Evolutionary conservation across 164 flowering plant species (phyloP), one percentile per base, ranked within the genome.

Genomic region (Chimonanthus salicifolius): DNA sequence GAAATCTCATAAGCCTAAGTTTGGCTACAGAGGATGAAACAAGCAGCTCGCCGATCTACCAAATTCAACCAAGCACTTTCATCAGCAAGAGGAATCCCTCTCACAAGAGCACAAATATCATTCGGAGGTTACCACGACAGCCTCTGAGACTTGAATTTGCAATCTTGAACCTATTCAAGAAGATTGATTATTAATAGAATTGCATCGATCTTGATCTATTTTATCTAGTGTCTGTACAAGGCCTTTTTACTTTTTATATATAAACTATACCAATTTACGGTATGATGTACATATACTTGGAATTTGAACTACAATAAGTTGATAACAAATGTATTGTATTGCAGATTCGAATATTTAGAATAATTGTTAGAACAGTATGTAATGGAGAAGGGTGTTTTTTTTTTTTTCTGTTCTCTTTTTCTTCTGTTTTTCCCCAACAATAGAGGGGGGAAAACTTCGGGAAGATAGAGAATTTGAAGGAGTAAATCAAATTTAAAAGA

Each of bases 11-110:
- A 15, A 33, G 51, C 43, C 18, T 43, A 51, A 48, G 13, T 51
- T 16, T 51, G 58, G 62, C 33, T 49, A 80, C 87, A 88, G 92
- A 86, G 86, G 77, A 83, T 89, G 8, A 86, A 86, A 83, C 86
- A 84, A 74, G 84, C 80, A 76, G 89, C 86, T 47, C 83, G 75
- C 4, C 89, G 77, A 13, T 86, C 88, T 70, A 84, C 74, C 11
- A 82, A 76, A 74, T 58, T 85, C 79, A 89, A 89, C 69, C 86
- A 89, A 66, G 87, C 87, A 68, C 75, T 87, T 20, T 80, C 84
- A 67, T 83, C 88, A 49, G 85, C 66, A 1, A 84, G 60, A 54
- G 60, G 87, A 20, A 85, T 78, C 2, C 89, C 90, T 6, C 44
- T 77, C 6, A 71, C 75, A 64, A 83, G 87, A 80, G 91, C 91